phyloP scores from a whole-genome alignment of 768 basidiomycete genomes.

The Suillus variegatus region DNA sequence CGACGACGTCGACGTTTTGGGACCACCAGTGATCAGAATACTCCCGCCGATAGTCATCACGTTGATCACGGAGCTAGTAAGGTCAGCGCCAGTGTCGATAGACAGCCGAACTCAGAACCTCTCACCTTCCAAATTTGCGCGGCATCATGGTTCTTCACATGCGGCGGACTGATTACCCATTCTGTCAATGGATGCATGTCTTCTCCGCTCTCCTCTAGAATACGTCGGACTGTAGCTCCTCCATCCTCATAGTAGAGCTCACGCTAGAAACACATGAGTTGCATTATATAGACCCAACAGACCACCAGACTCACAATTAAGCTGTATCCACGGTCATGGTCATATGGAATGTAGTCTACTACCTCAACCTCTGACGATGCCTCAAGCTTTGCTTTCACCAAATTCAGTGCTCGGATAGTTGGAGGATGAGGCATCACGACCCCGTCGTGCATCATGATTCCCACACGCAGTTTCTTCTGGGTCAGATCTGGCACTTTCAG shows the following conservation, averaged over 20 bases:
- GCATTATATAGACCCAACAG: neutral
- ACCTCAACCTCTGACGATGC: conserved; percentile 36
- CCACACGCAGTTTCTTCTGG: conserved; percentile 30
- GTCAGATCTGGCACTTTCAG: conserved; percentile 24
- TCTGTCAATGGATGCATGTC: conserved; percentile 35
- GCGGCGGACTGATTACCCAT: conserved; percentile 36
- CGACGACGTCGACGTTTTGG: conserved; percentile 40
- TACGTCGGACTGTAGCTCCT: conserved; percentile 27
- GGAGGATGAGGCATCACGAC: conserved; percentile 44
- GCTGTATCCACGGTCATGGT: conserved; percentile 34
- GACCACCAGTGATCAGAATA: conserved; percentile 40
- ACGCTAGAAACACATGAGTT: conserved; percentile 23
- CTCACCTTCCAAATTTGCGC: conserved; percentile 32
- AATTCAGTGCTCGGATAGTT: conserved; percentile 39
- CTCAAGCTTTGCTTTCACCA: conserved; percentile 36
- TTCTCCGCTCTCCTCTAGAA: conserved; percentile 33
- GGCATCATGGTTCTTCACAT: conserved; percentile 25
- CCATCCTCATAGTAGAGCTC: conserved; percentile 42
- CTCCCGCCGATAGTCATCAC: conserved; percentile 36
- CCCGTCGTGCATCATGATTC: conserved; percentile 39
- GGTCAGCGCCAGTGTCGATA: conserved; percentile 19
- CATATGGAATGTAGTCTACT: conserved; percentile 36
- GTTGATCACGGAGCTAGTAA: conserved; percentile 27
- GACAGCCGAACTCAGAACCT: conserved; percentile 12
- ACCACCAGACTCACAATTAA: conserved; percentile 31